Evolutionary conservation across 2,329 filamentous ascomycete species (phyloP).

Genomic region (Dothideomycetes sp.): DNA sequence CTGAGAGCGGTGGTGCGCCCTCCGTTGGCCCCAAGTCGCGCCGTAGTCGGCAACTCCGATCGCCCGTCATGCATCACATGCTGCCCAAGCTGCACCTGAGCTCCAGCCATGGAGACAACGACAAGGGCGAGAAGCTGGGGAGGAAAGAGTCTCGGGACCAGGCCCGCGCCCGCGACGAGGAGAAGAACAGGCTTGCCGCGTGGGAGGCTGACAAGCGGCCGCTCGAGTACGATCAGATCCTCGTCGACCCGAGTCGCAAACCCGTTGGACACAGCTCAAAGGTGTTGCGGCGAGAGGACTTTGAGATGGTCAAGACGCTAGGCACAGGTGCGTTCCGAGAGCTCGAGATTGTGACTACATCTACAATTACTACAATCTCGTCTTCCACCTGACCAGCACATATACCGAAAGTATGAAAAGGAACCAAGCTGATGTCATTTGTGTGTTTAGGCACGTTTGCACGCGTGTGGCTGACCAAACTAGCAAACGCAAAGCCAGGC

Average conservation of each 20-base stretch:
- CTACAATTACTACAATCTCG: no score
- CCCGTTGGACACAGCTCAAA: conserved; percentile 36
- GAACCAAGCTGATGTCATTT: no score
- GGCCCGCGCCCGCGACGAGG: conserved; percentile 30
- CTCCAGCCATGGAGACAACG: conserved; percentile 11
- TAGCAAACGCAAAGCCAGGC: conserved; percentile 40
- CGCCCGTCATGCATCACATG: conserved; percentile 22
- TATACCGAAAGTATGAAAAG: conserved; percentile 1
- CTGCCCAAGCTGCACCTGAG: conserved; percentile 23
- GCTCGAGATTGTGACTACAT: no score
- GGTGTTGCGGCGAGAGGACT: conserved; percentile 46
- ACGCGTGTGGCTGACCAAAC: conserved; percentile 65
- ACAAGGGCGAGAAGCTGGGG: conserved; percentile 10
- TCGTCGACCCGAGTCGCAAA: conserved; percentile 32
- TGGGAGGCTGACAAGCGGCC: conserved; percentile 36
- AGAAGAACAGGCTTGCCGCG: conserved; percentile 33
- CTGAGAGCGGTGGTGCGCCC: neutral
- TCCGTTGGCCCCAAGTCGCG: no score
- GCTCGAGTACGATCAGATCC: conserved; percentile 31
- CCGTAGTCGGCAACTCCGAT: no score
- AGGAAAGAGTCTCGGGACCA: conserved; percentile 14
- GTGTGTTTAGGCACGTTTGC: conserved; percentile 77
- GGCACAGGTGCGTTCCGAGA: conserved; percentile 56
- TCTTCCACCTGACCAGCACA: conserved; percentile 1
- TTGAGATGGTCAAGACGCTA: conserved; percentile 62